Base-by-base conservation (phyloP, 2,329 filamentous ascomycete species). In the Esteya vermicola region DNA sequence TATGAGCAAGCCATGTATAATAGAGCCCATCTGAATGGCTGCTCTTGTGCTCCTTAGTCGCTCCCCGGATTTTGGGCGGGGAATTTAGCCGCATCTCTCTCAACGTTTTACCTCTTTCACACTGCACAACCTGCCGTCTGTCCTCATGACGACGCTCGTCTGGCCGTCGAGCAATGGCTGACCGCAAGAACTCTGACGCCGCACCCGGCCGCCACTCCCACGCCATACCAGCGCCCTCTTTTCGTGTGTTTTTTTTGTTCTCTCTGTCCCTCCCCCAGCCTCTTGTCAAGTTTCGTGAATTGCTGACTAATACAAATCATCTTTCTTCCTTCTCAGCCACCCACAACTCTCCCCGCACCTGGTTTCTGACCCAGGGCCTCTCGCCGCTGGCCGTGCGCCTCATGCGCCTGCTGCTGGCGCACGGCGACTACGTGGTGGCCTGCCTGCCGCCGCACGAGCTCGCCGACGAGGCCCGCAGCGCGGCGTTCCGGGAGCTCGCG, bases 401-500 rank as follows among this genome's bases (percentile, higher is more conserved):
- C 43, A 82, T 85, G 40, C 77, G 81, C 40, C 75, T 85, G 51
- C 70, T 93, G 33, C 78, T 96, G 36, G 75, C 76, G n/a, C 86
- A 95, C 59, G 89, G 91, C 36, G 91, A 96, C 59, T 88, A 81
- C 56, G 81, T 93, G 35, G 81, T 89, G 36, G 82, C 85, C 6
- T 91, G 88, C 40, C 69, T 95, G 26, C 76, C 83, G 36, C 81
- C 85, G 4, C 65, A 72, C 38, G 84, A 91, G 58, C 79, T 88
- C 47, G 82, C 88, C 51, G 72, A 88, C 56, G 79, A 80, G 30
- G 71, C 73, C 35, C 76, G 84, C 47, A 83, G 79, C 55, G 70
- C 76, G 51, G 84, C 88, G 57, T 93, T 93, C 58, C 77, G 82
- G 42, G 75, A 76, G 46, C 81, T 94, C 47, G 70, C 93, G 42